phyloP scores from a whole-genome alignment of 306 rosid species.

The Cajanus cajan region DNA sequence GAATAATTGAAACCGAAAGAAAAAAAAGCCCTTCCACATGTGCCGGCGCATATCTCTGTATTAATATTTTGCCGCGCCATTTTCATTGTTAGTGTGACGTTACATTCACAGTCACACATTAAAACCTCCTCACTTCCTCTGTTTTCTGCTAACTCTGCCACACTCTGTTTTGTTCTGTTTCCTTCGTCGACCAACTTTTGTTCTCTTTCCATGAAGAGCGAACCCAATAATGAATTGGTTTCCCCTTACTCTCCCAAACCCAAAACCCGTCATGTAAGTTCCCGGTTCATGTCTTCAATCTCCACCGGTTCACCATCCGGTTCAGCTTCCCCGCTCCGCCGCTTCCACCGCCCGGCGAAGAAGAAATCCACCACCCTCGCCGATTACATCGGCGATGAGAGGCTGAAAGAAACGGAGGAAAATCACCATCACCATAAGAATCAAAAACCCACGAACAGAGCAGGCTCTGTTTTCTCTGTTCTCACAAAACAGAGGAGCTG shows the following conservation, averaged over 20 bases:
- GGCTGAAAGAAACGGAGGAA: constrained; percentile 35
- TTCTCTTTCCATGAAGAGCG: constrained; percentile 8
- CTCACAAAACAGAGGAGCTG: constrained; percentile 39
- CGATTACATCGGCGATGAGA: constrained; percentile 52
- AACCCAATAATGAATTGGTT: constrained; percentile 6
- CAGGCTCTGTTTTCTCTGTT: constrained; percentile 10
- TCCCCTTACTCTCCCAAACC: constrained; percentile 40
- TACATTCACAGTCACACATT: not conserved
- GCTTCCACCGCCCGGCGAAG: not conserved
- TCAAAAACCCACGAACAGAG: not conserved
- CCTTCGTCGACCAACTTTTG: not conserved
- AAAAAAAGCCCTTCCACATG: not conserved
- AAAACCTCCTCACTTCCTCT: not conserved
- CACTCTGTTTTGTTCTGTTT: constrained; percentile 3
- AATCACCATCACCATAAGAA: not conserved
- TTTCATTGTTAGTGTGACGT: not conserved
- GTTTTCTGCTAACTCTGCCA: constrained; percentile 15
- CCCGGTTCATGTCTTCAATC: constrained; percentile 44
- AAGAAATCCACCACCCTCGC: constrained; percentile 47
- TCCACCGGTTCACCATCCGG: constrained; percentile 27
- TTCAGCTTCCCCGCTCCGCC: constrained; percentile 19
- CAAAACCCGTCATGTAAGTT: constrained; percentile 60
- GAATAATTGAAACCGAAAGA: not conserved
- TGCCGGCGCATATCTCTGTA: constrained; percentile 41
- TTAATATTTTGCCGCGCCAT: constrained; percentile 44